A percentile compares a stretch with the other conserved stretches of the same genome.
phyloP scores from a whole-genome alignment of 257 asterid genomes.

The Solanum pinnatisectum region DNA sequence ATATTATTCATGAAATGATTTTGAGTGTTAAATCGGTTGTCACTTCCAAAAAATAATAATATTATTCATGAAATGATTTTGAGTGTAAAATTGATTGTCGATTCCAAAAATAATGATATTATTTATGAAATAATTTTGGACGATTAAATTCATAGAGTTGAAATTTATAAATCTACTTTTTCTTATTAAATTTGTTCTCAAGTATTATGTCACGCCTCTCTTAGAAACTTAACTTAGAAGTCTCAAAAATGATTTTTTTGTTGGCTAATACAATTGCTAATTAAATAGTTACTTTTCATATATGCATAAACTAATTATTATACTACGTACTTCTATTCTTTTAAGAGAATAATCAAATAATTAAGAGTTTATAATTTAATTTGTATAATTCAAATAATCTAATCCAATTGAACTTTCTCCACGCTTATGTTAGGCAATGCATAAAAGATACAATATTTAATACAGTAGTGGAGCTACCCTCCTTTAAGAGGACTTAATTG shows the following conservation, averaged over 20 bases:
- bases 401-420: not conserved
- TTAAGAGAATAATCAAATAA: too few relatives aligned
- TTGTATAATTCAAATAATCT: not conserved
- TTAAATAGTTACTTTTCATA: not conserved
- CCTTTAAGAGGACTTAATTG: not conserved
- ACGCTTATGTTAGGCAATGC: not conserved
- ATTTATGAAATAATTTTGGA: not conserved
- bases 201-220: not conserved
- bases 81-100: too few relatives aligned
- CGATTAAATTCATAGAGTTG: not conserved
- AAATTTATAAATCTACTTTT: not conserved
- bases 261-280: not conserved
- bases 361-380: too few relatives aligned
- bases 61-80: not conserved
- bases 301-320: not conserved
- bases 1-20: not conserved
- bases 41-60: not conserved
- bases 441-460: too few relatives aligned
- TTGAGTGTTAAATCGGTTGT: not conserved
- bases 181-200: not conserved
- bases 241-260: too few relatives aligned
- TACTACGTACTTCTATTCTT: not conserved
- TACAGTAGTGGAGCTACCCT: not conserved
- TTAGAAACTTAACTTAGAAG: not conserved
- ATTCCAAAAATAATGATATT: not conserved